phyloP scores from a whole-genome alignment of 306 rosid species.

The Corylus avellana region DNA sequence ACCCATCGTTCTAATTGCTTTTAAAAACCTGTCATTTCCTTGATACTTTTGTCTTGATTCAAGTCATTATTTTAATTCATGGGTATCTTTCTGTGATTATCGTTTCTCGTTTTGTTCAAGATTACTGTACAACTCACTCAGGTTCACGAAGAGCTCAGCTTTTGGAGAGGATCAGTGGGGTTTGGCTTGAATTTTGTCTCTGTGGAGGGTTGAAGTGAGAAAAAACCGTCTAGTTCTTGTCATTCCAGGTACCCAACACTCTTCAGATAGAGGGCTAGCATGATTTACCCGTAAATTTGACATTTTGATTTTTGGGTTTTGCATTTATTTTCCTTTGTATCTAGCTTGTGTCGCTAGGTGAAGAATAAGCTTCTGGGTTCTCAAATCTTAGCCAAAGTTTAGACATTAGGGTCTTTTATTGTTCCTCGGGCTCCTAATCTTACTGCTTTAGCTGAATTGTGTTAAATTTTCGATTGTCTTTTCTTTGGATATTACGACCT shows the following conservation, averaged over 20 bases:
- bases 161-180: not conserved
- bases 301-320: not conserved
- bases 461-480: not conserved
- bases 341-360: not conserved
- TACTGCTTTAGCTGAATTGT: not conserved
- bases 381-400: not conserved
- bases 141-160: conserved; percentile 18
- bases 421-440: not conserved
- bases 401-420: not conserved
- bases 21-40: not conserved
- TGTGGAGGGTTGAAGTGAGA: conserved; percentile 18
- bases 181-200: conserved; percentile 33
- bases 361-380: conserved; percentile 24
- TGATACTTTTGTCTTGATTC: not conserved
- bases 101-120: not conserved
- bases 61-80: conserved; percentile 3
- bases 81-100: not conserved
- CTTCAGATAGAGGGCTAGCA: not conserved
- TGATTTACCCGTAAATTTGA: not conserved
- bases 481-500: not conserved
- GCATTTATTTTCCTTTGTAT: not conserved
- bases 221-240: conserved; percentile 10
- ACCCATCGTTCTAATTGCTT: not conserved
- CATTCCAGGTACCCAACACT: conserved; percentile 40
- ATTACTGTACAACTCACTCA: not conserved